Percentiles rank a stretch among this genome's conserved stretches.
These are phyloP conservation scores for Hygrophorus russula DNA, from an alignment of 768 basidiomycete species.

Conservation along the genomic window DNA sequence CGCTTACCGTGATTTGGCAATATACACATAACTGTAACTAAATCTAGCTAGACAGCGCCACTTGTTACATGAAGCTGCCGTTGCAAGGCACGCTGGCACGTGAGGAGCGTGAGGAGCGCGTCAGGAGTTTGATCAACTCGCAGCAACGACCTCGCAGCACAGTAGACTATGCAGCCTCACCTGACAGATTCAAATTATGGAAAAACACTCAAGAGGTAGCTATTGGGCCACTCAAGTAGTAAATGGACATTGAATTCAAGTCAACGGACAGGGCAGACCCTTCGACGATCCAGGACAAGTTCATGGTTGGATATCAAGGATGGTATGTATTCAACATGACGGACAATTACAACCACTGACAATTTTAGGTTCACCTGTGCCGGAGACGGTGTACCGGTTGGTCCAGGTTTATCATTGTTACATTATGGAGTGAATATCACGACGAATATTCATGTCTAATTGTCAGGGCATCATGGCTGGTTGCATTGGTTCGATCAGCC, in stretches of 20 bases:
- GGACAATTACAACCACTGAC: not conserved
- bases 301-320: constrained; percentile 81
- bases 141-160: constrained; percentile 4
- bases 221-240: constrained; percentile 1
- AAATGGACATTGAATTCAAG: not conserved
- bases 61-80: too few species aligned
- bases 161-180: not conserved
- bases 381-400: constrained; percentile 42
- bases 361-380: not conserved
- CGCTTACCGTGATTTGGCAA: too few species aligned
- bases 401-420: constrained; percentile 30
- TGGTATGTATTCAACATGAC: constrained; percentile 36
- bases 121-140: not conserved
- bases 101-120: too few species aligned
- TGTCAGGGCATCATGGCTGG: constrained; percentile 69
- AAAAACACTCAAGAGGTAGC: constrained; percentile 32
- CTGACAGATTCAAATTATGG: constrained; percentile 7
- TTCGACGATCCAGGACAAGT: constrained; percentile 72
- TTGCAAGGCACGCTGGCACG: too few species aligned
- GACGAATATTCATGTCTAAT: not conserved
- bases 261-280: constrained; percentile 39
- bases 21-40: too few species aligned
- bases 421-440: too few species aligned
- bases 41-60: too few species aligned
- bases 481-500: constrained; percentile 75